Percentiles rank a stretch among this genome's conserved stretches.
These are phyloP conservation scores for Penicillium steckii DNA, from an alignment of 495 filamentous ascomycete genomes.

Conservation along the genomic window DNA sequence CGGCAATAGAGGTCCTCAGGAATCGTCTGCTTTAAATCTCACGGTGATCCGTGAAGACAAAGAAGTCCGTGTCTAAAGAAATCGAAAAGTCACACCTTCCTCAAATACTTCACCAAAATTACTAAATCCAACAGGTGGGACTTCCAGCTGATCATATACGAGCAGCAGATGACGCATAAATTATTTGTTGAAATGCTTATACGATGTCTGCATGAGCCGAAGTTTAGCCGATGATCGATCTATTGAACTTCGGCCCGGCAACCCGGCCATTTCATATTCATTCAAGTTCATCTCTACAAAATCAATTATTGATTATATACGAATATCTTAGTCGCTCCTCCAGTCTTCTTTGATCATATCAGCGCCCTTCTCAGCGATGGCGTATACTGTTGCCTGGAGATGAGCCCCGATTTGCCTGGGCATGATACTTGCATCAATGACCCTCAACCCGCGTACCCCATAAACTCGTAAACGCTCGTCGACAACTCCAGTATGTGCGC, in stretches of 20 bases:
- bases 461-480: slow-evolving; percentile 48
- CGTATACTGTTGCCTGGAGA: slow-evolving; percentile 54
- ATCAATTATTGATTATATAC: too few species aligned
- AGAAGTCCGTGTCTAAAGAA: too few species aligned
- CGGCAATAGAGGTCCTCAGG: too few species aligned
- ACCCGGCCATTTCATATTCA: not conserved
- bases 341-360: slow-evolving; percentile 39
- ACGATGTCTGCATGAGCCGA: not conserved
- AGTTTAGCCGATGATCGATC: not conserved
- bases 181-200: not conserved
- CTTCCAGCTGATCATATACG: not conserved
- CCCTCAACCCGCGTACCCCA: slow-evolving; percentile 45
- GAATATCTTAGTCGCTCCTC: not conserved
- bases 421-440: slow-evolving; percentile 56
- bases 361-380: slow-evolving; percentile 52
- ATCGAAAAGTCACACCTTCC: too few species aligned
- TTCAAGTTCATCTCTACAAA: too few species aligned
- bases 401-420: slow-evolving; percentile 51
- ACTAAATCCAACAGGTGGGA: not conserved
- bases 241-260: not conserved
- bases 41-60: too few species aligned
- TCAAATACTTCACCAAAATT: too few species aligned
- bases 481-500: slow-evolving; percentile 41
- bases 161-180: not conserved
- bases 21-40: too few species aligned